A percentile compares a stretch with the other conserved stretches of the same genome.
These are phyloP conservation scores for Corylus americana DNA, from an alignment of 306 rosid species.

Conservation along the genomic window DNA sequence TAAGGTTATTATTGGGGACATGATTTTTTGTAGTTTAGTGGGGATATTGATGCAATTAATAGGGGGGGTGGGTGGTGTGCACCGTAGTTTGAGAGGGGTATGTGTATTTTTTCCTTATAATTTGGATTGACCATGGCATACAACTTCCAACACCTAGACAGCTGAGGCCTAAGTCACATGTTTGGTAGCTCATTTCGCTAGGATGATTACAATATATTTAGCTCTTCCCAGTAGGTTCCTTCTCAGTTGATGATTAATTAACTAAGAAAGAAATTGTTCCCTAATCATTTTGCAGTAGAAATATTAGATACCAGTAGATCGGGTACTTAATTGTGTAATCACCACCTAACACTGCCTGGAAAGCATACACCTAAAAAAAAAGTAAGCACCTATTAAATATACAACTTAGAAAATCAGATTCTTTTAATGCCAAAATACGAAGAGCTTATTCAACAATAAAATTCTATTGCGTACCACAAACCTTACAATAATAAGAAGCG, in stretches of 20 bases:
- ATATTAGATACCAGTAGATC: not conserved
- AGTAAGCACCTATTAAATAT: not conserved
- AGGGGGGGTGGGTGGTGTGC: too few relatives aligned
- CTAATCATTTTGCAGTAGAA: not conserved
- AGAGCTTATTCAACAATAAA: not conserved
- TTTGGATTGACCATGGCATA: not conserved
- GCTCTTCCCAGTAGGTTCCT: not conserved
- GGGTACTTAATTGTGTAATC: not conserved
- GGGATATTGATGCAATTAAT: too few relatives aligned
- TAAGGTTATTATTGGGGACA: too few relatives aligned
- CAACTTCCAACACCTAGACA: not conserved
- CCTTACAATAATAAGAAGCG: not conserved
- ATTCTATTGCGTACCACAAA: not conserved
- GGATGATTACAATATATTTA: not conserved
- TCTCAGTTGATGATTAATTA: not conserved
- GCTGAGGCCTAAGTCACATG: not conserved
- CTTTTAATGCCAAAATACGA: not conserved
- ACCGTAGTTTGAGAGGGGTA: too few relatives aligned
- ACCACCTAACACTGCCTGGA: not conserved
- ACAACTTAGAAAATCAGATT: not conserved
- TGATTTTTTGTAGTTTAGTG: too few relatives aligned
- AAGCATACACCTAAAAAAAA: not conserved
- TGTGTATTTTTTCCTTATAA: not conserved
- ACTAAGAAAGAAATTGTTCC: not conserved
- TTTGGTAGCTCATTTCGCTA: not conserved